Evolutionary conservation across 805 yeast genomes (phyloP), one percentile per base, ranked within the genome.

Genomic region (Scheffersomyces coipomensis): DNA sequence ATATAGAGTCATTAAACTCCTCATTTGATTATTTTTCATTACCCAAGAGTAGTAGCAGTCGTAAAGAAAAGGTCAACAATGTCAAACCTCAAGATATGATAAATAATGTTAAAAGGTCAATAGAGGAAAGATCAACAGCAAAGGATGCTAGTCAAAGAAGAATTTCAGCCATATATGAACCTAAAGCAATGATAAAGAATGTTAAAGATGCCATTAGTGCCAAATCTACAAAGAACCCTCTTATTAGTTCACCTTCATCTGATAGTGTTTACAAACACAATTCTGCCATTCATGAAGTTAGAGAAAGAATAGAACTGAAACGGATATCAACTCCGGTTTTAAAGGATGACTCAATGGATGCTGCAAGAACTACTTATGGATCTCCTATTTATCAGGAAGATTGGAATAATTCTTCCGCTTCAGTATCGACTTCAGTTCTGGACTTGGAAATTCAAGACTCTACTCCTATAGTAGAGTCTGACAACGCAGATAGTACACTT

Each of bases 231-330:
- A 33, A 49, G 16, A n/a, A n/a, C n/a, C 39, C 46, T 1, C 38
- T 21, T 11, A 21, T 13, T 27, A 6, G 18, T 13, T 13, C 30
- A 15, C 30, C 16, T 19, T 34, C 10, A 24, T 46, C n/a, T 39
- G 45, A 17, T 57, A 55, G 17, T 58, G 55, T 19, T 35, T 49
- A 12, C 24, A 40, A 19, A 55, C 52, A 36, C 48, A 53, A 33
- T 57, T 39, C 4, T 4, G 50, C 62, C 15, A 30, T 66, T n/a
- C 52, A 52, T 21, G 68, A 60, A 32, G 52, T 68, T 30, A 51
- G 73, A 38, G 64, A 63, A 21, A 57, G 66, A 34, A 58, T 69
- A 26, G 71, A 68, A 33, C 59, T 48, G 59, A 60, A 63, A 35
- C 45, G 66, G 16, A 45, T 58, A n/a, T 40, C 43, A 18, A 53